Conservation (phyloP, 257 asterid genomes). For the Scutellaria barbata region DNA sequence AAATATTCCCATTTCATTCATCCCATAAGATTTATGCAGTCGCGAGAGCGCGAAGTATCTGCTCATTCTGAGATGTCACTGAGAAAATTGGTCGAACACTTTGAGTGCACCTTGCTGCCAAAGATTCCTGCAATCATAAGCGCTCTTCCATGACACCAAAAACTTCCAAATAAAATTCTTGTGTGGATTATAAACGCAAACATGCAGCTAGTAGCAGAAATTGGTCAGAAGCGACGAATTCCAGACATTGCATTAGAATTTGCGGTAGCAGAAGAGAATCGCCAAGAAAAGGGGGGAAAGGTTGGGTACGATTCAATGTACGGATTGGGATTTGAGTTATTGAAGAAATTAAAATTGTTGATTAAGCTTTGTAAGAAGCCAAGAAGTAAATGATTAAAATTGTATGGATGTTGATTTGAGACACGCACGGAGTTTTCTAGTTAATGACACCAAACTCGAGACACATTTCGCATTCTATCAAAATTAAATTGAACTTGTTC, state of each 20-base stretch:
- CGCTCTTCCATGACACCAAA: neutral
- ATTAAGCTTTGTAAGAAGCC: no score
- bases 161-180: neutral
- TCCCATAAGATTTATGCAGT: conserved; percentile 24
- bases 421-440: no score
- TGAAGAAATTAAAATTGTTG: no score
- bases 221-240: neutral
- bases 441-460: no score
- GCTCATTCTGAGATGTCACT: conserved; percentile 37
- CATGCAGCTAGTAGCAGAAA: conserved; percentile 10
- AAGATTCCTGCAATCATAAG: neutral
- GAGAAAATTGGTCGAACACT: conserved; percentile 47
- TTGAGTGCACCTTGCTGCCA: conserved; percentile 26
- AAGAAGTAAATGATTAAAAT: no score
- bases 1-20: conserved; percentile 8
- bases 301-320: no score
- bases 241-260: neutral
- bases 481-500: no score
- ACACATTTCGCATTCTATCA: no score
- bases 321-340: no score
- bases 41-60: conserved; percentile 30
- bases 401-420: no score
- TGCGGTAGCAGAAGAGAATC: neutral
- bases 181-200: neutral
- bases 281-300: no score